Evolutionary conservation across 2,329 filamentous ascomycete genomes (phyloP).

Genomic region (Exophiala calicioides): DNA sequence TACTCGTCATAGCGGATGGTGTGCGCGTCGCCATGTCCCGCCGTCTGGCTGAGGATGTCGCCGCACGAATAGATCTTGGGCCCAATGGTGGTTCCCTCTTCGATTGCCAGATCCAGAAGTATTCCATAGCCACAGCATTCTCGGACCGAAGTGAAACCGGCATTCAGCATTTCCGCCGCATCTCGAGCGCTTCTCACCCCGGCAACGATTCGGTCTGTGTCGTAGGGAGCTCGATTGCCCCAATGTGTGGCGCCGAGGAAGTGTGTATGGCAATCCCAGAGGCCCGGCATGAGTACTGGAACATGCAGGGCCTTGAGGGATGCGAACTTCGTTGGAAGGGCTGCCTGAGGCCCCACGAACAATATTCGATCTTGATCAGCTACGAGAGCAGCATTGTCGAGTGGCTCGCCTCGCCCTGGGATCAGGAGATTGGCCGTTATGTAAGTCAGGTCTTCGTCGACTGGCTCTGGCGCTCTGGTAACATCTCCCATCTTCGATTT

Average conservation of each 20-base stretch:
- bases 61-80: constrained; percentile 53
- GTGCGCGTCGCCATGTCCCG: constrained; percentile 48
- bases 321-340: constrained; percentile 38
- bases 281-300: constrained; percentile 51
- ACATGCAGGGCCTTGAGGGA: constrained; percentile 35
- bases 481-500: background rate
- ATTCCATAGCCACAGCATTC: constrained; percentile 51
- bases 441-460: too few relatives aligned
- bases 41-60: constrained; percentile 48
- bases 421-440: constrained; percentile 44
- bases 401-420: constrained; percentile 47
- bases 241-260: too few relatives aligned
- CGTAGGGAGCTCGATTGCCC: too few relatives aligned
- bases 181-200: constrained; percentile 46
- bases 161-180: constrained; percentile 43
- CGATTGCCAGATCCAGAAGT: constrained; percentile 45
- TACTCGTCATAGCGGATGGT: constrained; percentile 51
- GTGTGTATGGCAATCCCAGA: constrained; percentile 57
- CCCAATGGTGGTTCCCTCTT: constrained; percentile 47
- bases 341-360: constrained; percentile 40
- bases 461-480: background rate
- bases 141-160: constrained; percentile 54
- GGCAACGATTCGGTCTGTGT: constrained; percentile 35
- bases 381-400: constrained; percentile 43
- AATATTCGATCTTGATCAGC: constrained; percentile 42